A percentile compares a stretch with the other conserved stretches of the same genome.
Conservation (phyloP, 2,329 filamentous ascomycete species). For the Ramularia collo-cygni region DNA sequence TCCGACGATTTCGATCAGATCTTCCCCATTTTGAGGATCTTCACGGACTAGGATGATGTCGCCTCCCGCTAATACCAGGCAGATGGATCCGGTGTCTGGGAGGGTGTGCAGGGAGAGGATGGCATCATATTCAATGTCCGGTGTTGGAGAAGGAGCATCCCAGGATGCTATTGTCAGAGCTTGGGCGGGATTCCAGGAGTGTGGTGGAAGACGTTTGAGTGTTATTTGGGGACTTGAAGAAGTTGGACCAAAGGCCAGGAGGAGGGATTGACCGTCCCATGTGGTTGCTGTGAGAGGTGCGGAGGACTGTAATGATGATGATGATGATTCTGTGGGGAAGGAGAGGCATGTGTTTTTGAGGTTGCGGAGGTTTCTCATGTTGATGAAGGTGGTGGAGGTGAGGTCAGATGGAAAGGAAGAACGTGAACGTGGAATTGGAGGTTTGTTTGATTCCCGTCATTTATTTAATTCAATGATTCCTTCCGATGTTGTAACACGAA, state of each 20-base stretch:
- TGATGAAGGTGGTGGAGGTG: background rate
- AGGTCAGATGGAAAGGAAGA: no score
- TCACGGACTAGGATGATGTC: conserved; percentile 85
- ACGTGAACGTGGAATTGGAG: no score
- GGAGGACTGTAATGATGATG: background rate
- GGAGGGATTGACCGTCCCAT: conserved; percentile 77
- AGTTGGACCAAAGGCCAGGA: conserved; percentile 80
- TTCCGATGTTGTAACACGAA: no score
- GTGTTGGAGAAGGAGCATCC: conserved; percentile 77
- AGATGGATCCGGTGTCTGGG: conserved; percentile 68
- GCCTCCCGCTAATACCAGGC: conserved; percentile 78
- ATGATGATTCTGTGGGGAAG: conserved; percentile 43
- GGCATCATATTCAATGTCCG: conserved; percentile 66
- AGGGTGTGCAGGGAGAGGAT: conserved; percentile 80
- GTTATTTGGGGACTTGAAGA: conserved; percentile 60
- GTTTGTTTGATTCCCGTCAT: no score
- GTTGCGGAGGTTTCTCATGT: conserved; percentile 84
- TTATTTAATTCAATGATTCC: no score
- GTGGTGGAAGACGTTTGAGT: conserved; percentile 50
- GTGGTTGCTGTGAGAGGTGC: conserved; percentile 66
- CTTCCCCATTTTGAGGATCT: conserved; percentile 56
- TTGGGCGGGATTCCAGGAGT: conserved; percentile 36
- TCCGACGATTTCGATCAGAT: conserved; percentile 89
- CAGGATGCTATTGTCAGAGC: conserved; percentile 64
- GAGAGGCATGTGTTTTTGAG: conserved; percentile 62